Evolutionary conservation across 2,329 filamentous ascomycete genomes (phyloP), one percentile per base, ranked within the genome.

Genomic region (Graphiopsis chlorocephala): DNA sequence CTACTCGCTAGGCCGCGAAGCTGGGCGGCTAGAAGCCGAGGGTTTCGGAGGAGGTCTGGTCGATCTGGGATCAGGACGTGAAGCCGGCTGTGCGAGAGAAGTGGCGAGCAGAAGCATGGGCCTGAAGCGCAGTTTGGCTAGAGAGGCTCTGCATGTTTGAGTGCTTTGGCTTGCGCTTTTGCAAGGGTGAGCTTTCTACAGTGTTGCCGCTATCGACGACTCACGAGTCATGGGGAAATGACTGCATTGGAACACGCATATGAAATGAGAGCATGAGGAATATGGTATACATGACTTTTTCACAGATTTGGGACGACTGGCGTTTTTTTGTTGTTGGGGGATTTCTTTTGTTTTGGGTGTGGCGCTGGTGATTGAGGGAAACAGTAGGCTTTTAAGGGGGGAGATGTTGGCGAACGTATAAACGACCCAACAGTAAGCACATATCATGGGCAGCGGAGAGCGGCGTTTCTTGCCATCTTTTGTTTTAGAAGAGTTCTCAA

Each of bases 1-100:
- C 1, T 89, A 88, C 70, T 83, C 84, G 15, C 79, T 88, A 15
- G 87, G 87, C 12, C 82, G 82, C 63, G 86, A 88, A 68, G 81
- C 85, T 4, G 85, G 85, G 1, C 78, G 81, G 60, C 76, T 82
- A 2, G 86, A 88, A 71, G 80, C 63, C 11, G 35, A 55, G 5
- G 60, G 48, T 7, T 57, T 58, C 5, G 56, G 38, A 42, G 72
- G 70, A 3, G 72, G 71, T 11, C 45, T 66, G 2, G 47, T 72
- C 15, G 71, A 72, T 47, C 66, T 69, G 6, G 67, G 62, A 64
- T 17, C 64, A 70, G 65, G 70, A 29, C 64, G 45, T 1, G 67
- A 53, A 20, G 61, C 69, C 2, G 70, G 69, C 25, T 77, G 74
- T 65, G 75, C 74, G 17, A 65, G 71, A 55, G 75, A 76, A 61